phyloP scores from a whole-genome alignment of 345 rosid species.

The Boechera divaricarpa region DNA sequence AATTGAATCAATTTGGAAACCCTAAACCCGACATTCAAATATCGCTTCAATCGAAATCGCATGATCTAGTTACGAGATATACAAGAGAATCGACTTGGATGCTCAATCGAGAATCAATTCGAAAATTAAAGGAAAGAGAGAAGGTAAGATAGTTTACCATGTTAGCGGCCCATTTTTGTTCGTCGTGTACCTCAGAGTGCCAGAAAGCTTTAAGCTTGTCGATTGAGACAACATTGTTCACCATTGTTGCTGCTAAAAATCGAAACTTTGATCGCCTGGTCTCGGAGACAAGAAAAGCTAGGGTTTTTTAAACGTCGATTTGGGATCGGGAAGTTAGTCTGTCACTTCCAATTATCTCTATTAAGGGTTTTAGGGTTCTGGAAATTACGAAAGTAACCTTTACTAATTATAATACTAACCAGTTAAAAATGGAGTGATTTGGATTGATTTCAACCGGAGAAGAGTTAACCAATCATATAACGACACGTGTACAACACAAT shows the following conservation, averaged over 20 bases:
- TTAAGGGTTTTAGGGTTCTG: not conserved
- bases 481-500: slow-evolving; percentile 48
- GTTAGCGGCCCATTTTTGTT: slow-evolving; percentile 77
- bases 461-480: not conserved
- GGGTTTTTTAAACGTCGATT: slow-evolving; percentile 23
- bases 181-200: slow-evolving; percentile 73
- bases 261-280: slow-evolving; percentile 24
- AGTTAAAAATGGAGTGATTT: slow-evolving; percentile 7
- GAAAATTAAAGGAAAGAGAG: slow-evolving; percentile 6
- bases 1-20: slow-evolving; percentile 11
- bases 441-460: slow-evolving; percentile 34
- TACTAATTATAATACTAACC: not conserved
- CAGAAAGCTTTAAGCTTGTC: slow-evolving; percentile 63
- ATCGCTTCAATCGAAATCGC: not conserved
- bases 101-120: slow-evolving; percentile 4
- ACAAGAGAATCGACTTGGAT: not conserved
- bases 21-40: not conserved
- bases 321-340: slow-evolving; percentile 8
- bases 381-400: slow-evolving; percentile 41
- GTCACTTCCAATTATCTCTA: not conserved
- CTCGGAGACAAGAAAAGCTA: slow-evolving; percentile 3
- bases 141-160: slow-evolving; percentile 45
- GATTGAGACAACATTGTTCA: slow-evolving; percentile 49
- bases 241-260: slow-evolving; percentile 53
- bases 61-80: not conserved